Conservation (phyloP, 306 rosid species). For the Astragalus glycyphyllos region DNA sequence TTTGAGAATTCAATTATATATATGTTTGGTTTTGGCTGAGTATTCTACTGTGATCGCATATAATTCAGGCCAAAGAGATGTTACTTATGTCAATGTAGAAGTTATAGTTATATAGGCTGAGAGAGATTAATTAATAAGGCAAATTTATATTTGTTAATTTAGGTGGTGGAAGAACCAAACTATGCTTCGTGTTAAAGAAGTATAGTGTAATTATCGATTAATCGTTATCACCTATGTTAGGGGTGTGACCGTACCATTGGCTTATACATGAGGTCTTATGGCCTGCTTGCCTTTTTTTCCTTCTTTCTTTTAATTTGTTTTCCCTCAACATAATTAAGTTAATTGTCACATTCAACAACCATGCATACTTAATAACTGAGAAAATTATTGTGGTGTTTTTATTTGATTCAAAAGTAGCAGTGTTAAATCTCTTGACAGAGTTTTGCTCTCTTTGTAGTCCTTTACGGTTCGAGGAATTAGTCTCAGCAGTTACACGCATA, state of each 20-base stretch:
- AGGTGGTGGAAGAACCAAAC: conserved; percentile 31
- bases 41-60: not conserved
- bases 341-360: not conserved
- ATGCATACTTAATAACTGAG: too few species aligned
- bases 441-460: too few species aligned
- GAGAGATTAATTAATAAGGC: not conserved
- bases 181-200: conserved; percentile 23
- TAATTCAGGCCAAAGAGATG: conserved; percentile 31
- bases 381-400: too few species aligned
- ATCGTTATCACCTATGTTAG: conserved; percentile 29
- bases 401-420: too few species aligned
- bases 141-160: conserved; percentile 26
- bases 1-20: conserved; percentile 11
- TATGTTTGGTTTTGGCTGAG: conserved; percentile 19
- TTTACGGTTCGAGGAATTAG: too few species aligned
- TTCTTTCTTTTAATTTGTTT: conserved; percentile 10
- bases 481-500: too few species aligned
- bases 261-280: conserved; percentile 27
- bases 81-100: conserved; percentile 7
- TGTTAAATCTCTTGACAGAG: too few species aligned
- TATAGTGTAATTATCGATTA: not conserved
- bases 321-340: not conserved
- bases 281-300: conserved; percentile 7
- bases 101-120: conserved; percentile 13
- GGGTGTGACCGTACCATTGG: conserved; percentile 21